Percentiles rank a stretch among this genome's conserved stretches.
Conservation (phyloP, 129 eudicot species). For the Oenanthe sinensis region DNA sequence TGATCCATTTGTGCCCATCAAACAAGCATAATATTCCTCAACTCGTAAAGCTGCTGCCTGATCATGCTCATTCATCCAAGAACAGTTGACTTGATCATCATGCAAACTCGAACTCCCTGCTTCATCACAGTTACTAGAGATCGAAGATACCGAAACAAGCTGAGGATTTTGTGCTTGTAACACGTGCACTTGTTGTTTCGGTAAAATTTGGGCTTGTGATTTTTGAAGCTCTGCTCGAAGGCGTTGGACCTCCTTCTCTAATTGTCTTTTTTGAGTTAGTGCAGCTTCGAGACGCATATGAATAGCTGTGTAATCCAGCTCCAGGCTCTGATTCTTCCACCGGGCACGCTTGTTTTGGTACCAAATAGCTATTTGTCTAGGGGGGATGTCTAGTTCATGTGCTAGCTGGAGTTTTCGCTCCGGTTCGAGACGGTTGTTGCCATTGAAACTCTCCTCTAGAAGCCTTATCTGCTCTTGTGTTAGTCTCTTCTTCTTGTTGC, state of each 20-base stretch:
- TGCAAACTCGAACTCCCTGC: slow-evolving; percentile 49
- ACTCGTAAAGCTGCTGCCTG: slow-evolving; percentile 31
- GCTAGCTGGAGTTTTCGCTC: slow-evolving; percentile 62
- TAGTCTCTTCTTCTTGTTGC: slow-evolving; percentile 53
- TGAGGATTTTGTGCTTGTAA: slow-evolving; percentile 15
- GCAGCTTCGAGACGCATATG: slow-evolving; percentile 45
- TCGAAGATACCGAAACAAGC: slow-evolving; percentile 23
- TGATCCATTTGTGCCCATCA: neutral
- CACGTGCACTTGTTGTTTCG: slow-evolving; percentile 8
- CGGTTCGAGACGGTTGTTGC: slow-evolving; percentile 60
- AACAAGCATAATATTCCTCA: neutral
- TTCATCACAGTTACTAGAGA: slow-evolving; percentile 40
- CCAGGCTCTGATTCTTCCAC: slow-evolving; percentile 70
- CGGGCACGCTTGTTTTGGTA: slow-evolving; percentile 83
- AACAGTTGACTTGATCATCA: slow-evolving; percentile 27
- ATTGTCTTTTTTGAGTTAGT: slow-evolving; percentile 38
- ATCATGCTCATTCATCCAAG: slow-evolving; percentile 20
- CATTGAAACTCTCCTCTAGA: slow-evolving; percentile 53
- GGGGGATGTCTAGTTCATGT: slow-evolving; percentile 49
- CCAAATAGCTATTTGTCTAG: slow-evolving; percentile 79
- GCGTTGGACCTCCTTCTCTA: slow-evolving; percentile 56
- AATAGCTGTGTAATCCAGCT: slow-evolving; percentile 48
- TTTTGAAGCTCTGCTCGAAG: slow-evolving; percentile 38
- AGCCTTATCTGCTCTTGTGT: slow-evolving; percentile 61
- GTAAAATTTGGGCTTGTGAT: slow-evolving; percentile 9